Conservation (phyloP, 805 yeast genomes). For the Pichia gijzeniarum region DNA sequence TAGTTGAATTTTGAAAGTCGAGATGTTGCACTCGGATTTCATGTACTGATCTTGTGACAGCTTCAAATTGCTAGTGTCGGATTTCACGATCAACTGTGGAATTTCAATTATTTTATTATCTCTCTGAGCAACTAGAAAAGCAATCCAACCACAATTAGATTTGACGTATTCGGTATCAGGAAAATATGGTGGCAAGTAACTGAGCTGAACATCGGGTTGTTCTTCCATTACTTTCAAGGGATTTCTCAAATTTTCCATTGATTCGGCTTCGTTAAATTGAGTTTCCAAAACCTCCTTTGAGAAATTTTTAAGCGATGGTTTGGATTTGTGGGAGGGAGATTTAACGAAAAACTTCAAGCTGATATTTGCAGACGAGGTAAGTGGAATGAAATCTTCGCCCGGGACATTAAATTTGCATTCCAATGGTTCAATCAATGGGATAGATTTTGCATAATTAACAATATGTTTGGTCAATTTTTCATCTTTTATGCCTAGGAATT, state of each 20-base stretch:
- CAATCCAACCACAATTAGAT: slow-evolving; percentile 50
- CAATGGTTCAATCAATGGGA: slow-evolving; percentile 64
- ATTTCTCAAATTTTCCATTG: slow-evolving; percentile 60
- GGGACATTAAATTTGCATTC: slow-evolving; percentile 77
- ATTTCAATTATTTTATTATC: slow-evolving; percentile 76
- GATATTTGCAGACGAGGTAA: slow-evolving; percentile 69
- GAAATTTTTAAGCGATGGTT: slow-evolving; percentile 39
- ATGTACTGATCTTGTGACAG: slow-evolving; percentile 45
- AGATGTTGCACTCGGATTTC: slow-evolving; percentile 43
- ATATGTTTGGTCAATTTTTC: slow-evolving; percentile 33
- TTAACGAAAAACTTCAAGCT: slow-evolving; percentile 68
- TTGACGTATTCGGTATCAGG: slow-evolving; percentile 45
- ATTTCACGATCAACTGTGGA: slow-evolving; percentile 46
- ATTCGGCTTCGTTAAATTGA: slow-evolving; percentile 49
- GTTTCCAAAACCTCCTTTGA: slow-evolving; percentile 28
- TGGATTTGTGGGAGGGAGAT: slow-evolving; percentile 63
- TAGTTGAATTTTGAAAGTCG: slow-evolving; percentile 71
- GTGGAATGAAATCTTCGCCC: slow-evolving; percentile 70
- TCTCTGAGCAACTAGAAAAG: slow-evolving; percentile 60
- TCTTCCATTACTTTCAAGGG: slow-evolving; percentile 60
- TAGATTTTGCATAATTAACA: slow-evolving; percentile 50
- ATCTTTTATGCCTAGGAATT: slow-evolving; percentile 45
- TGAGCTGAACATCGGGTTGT: slow-evolving; percentile 61
- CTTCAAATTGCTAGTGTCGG: slow-evolving; percentile 49
- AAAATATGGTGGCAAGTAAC: slow-evolving; percentile 67